phyloP scores from a whole-genome alignment of 305 asterid species.

The Fraxinus xanthoxyloides region DNA sequence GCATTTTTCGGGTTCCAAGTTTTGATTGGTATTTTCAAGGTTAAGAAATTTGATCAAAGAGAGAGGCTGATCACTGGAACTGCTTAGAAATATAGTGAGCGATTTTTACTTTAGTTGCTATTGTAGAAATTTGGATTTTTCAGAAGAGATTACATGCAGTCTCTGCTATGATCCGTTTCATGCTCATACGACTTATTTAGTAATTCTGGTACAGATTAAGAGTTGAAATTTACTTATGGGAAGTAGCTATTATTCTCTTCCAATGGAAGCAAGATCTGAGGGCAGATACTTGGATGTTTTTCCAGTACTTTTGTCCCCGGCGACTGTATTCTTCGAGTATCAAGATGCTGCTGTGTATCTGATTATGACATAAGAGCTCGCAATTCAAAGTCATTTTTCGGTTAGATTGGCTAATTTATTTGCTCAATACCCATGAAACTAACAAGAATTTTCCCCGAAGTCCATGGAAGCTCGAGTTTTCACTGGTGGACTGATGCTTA shows the following conservation, averaged over 20 bases:
- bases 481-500: conserved; percentile 7
- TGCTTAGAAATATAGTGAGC: conserved; percentile 57
- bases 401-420: neutral
- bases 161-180: neutral
- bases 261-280: neutral
- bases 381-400: neutral
- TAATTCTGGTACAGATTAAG: conserved; percentile 1
- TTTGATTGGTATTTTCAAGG: conserved; percentile 68
- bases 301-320: neutral
- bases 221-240: neutral
- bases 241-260: conserved; percentile 1
- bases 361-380: neutral
- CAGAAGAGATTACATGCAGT: neutral
- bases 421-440: neutral
- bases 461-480: conserved; percentile 17
- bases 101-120: neutral
- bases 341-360: neutral
- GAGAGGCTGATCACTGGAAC: conserved; percentile 90
- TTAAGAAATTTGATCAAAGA: conserved; percentile 77
- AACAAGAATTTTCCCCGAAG: conserved; percentile 1
- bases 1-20: conserved; percentile 80
- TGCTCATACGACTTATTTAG: neutral
- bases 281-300: neutral
- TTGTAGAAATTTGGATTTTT: neutral
- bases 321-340: neutral